Evolutionary conservation across 2,329 filamentous ascomycete species (phyloP).

Genomic region (Grosmannia serpens): DNA sequence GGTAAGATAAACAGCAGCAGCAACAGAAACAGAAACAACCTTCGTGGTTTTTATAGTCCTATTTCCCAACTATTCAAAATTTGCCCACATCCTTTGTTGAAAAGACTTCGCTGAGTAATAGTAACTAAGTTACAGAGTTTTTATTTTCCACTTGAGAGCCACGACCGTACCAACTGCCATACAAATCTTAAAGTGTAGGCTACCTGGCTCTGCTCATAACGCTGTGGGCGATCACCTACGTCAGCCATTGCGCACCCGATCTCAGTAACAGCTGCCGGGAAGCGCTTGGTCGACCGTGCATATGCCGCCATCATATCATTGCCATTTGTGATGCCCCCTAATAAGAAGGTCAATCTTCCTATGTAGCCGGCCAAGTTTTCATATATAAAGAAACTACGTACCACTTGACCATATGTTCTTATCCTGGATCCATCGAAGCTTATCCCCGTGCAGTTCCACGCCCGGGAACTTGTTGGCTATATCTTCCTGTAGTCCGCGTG

Average conservation of each 20-base stretch:
- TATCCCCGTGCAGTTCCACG: constrained; percentile 24
- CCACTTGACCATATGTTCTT: constrained; percentile 44
- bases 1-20: no score
- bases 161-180: no score
- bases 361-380: no score
- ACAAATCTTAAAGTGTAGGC: constrained; percentile 21
- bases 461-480: constrained; percentile 2
- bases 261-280: constrained; percentile 32
- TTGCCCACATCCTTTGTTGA: no score
- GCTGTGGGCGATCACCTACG: constrained; percentile 34
- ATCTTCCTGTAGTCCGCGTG: constrained; percentile 17
- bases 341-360: no score
- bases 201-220: constrained; percentile 27
- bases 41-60: no score
- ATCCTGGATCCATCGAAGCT: constrained; percentile 38
- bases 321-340: constrained; percentile 43
- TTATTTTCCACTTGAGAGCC: no score
- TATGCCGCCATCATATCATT: constrained; percentile 45
- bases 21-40: no score
- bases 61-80: no score
- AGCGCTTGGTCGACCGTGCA: constrained; percentile 29
- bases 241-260: constrained; percentile 31
- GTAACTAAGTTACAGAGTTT: no score
- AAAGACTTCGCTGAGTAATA: no score
- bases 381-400: constrained; percentile 17